Conservation (phyloP, 192 early-diverging fungal genomes). For the Coemansia sp. region DNA sequence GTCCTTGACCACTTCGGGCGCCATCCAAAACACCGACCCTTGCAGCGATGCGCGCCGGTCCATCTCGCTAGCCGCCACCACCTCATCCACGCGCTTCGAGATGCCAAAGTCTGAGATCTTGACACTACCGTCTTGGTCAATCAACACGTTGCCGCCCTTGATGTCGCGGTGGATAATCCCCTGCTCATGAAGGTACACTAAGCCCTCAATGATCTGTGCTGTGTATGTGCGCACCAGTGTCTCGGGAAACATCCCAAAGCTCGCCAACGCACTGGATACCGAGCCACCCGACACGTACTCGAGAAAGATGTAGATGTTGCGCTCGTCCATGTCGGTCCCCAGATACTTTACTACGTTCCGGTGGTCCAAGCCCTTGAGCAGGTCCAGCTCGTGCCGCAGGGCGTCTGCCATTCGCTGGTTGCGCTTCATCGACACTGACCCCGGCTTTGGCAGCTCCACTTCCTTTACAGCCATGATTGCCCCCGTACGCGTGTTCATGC, state of each 20-base stretch:
- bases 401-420: slow-evolving; percentile 83
- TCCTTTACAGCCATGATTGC: slow-evolving; percentile 98
- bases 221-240: slow-evolving; percentile 79
- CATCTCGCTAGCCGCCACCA: slow-evolving; percentile 47
- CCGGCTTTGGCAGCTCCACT: slow-evolving; percentile 75
- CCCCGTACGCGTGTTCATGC: slow-evolving; percentile 82
- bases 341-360: slow-evolving; percentile 96
- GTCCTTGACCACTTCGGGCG: slow-evolving; percentile 96
- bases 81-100: slow-evolving; percentile 89
- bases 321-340: slow-evolving; percentile 76
- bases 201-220: slow-evolving; percentile 85
- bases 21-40: slow-evolving; percentile 99
- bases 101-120: slow-evolving; percentile 99
- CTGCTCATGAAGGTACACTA: slow-evolving; percentile 91
- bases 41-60: slow-evolving; percentile 77
- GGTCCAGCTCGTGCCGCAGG: slow-evolving; percentile 82
- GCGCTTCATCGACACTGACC: slow-evolving; percentile 66
- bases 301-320: slow-evolving; percentile 85
- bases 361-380: slow-evolving; percentile 90
- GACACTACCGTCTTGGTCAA: slow-evolving; percentile 87
- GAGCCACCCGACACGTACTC: slow-evolving; percentile 99
- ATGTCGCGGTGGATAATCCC: slow-evolving; percentile 98
- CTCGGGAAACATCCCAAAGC: slow-evolving; percentile 87
- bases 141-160: slow-evolving; percentile 91
- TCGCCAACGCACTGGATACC: slow-evolving; percentile 77